phyloP scores from a whole-genome alignment of 495 filamentous ascomycete species.

The Talaromyces trachyspermus region DNA sequence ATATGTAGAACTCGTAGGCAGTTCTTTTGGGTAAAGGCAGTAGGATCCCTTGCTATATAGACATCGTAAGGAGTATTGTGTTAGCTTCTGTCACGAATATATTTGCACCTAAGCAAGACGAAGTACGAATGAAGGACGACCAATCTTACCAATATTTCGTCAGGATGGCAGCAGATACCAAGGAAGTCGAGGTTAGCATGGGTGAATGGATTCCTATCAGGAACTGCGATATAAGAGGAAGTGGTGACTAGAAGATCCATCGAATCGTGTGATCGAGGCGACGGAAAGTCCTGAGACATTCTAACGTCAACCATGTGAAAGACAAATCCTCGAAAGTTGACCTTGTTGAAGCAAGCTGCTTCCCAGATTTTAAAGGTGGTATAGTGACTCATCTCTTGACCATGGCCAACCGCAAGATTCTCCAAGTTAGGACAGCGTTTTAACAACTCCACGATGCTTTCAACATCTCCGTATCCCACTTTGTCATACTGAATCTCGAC shows the following conservation, averaged over 20 bases:
- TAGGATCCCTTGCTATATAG: not conserved
- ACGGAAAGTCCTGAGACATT: not conserved
- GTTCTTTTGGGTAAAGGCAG: not conserved
- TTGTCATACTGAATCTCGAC: not conserved
- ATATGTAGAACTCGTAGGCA: not conserved
- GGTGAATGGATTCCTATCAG: not conserved
- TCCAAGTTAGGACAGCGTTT: not conserved
- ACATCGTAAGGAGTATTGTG: too few relatives aligned
- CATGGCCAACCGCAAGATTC: not conserved
- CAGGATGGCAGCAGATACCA: not conserved
- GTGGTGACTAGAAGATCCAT: not conserved
- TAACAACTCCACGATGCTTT: not conserved
- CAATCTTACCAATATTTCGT: not conserved
- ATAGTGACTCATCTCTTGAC: not conserved
- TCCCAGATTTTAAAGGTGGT: not conserved
- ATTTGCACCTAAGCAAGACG: too few relatives aligned
- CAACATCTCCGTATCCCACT: not conserved
- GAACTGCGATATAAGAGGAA: not conserved
- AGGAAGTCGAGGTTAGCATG: not conserved
- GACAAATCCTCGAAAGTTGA: not conserved
- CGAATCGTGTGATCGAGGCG: not conserved
- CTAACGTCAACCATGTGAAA: not conserved
- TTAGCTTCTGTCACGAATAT: not conserved
- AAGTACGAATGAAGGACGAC: not conserved
- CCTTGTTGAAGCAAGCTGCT: not conserved